Evolutionary conservation across 208 protist species (phyloP), one percentile per base, ranked within the genome.

Genomic region (Trichomonas gallinae): DNA sequence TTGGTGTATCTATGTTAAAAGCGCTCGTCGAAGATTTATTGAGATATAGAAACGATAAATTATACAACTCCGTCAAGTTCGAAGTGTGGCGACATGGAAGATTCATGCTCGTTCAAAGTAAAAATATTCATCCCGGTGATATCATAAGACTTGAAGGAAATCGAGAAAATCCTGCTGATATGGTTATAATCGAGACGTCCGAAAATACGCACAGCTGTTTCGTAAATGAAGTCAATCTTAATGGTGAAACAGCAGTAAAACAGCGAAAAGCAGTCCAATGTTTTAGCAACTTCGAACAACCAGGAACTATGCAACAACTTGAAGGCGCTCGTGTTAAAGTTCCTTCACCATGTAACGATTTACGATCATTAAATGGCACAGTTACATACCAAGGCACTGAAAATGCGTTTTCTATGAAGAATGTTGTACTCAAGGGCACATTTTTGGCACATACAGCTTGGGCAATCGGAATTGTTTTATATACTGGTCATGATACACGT

Each of bases 51-150:
- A 97, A 98, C 63, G 99, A 99, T 97, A 97, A 98, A 96, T 96
- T 97, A 15, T 98, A 97, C 21, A 99, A 99, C 96, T 72, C 97
- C 15, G 97, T 98, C 96, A 97, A 97, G 31, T 98, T 98, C 87
- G 97, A 98, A 81, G 98, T 97, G 85, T 87, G 98, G 13, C 49
- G 97, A 40, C 6, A 97, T 9, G 96, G 97, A 10, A 51, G 15
- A 88, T 98, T 99, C 96, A 98, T 98, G 11, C 98, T 99, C 97
- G 96, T 99, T 40, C 99, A 99, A 97, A 98, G 97, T 23, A 97
- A 97, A 82, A 98, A 98, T 96, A 96, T 98, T 44, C 96, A 72
- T 40, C 89, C 98, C 42, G 81, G 96, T 42, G 97, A 96, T 40
- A 98, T 97, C 15, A 31, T 87, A 9, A 40, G 46, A 13, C n/a